Evolutionary conservation across 805 yeast species (phyloP).

Genomic region (Ogataea angusta): DNA sequence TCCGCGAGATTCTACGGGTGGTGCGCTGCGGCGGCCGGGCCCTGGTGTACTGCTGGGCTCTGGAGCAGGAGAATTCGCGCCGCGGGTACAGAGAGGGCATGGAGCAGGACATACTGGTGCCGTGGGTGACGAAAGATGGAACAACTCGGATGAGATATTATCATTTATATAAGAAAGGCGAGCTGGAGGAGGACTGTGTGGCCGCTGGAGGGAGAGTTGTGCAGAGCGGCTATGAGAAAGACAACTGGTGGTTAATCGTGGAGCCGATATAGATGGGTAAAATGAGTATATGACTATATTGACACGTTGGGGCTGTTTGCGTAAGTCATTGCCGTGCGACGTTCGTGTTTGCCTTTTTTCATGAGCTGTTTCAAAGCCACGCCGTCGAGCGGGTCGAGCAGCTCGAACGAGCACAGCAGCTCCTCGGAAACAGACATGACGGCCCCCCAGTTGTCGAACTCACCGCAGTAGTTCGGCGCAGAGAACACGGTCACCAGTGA

Average conservation of each 20-base stretch:
- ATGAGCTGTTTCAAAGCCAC: constrained; percentile 91
- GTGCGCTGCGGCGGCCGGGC: constrained; percentile 62
- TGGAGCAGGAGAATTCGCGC: constrained; percentile 84
- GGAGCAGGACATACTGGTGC: constrained; percentile 91
- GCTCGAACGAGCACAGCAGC: constrained; percentile 85
- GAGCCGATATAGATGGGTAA: constrained; percentile 27
- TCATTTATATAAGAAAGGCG: constrained; percentile 84
- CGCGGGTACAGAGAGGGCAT: constrained; percentile 90
- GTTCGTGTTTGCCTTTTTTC: constrained; percentile 88
- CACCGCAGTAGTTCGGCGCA: constrained; percentile 81
- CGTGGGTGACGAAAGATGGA: constrained; percentile 68
- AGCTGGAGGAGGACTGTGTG: constrained; percentile 65
- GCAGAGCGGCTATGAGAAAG: constrained; percentile 82
- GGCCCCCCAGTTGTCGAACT: constrained; percentile 94
- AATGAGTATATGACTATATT: constrained; percentile 5
- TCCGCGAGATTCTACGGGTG: constrained; percentile 57
- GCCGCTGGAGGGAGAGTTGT: constrained; percentile 69
- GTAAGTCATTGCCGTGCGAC: constrained; percentile 51
- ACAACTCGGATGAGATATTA: constrained; percentile 79
- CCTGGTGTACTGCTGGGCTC: constrained; percentile 92
- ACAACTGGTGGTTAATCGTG: constrained; percentile 85
- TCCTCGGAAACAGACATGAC: constrained; percentile 97
- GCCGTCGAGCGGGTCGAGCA: constrained; percentile 89
- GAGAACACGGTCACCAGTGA: constrained; percentile 69
- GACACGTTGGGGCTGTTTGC: constrained; percentile 20